Evolutionary conservation across 352 stramenopile species (phyloP).

Genomic region (Phytophthora macrochlamydospora): DNA sequence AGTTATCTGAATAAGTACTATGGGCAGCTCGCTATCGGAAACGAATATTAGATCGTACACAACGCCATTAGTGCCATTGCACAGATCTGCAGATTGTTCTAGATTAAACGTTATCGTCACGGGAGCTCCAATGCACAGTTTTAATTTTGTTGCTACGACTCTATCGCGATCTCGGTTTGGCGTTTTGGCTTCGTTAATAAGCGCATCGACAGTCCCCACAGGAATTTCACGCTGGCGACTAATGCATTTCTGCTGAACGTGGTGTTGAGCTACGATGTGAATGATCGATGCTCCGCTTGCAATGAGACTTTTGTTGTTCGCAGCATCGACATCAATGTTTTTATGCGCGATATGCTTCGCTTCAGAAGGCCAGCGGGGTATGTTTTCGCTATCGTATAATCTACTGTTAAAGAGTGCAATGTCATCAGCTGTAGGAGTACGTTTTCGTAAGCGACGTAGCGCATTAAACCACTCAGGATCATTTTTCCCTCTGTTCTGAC

Average conservation of each 20-base stretch:
- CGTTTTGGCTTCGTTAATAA: not conserved
- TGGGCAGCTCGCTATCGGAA: not conserved
- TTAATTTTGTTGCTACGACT: not conserved
- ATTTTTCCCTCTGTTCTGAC: not conserved
- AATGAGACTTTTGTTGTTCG: not conserved
- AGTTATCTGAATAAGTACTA: not conserved
- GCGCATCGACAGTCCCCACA: not conserved
- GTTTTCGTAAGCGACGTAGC: not conserved
- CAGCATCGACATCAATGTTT: not conserved
- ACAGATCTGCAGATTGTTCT: not conserved
- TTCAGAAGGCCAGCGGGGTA: not conserved
- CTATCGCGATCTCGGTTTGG: not conserved
- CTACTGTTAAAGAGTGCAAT: conserved; percentile 1
- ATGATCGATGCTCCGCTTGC: not conserved
- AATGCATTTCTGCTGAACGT: not conserved
- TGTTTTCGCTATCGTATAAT: not conserved
- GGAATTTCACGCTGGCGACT: not conserved
- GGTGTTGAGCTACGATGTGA: not conserved
- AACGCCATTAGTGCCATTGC: not conserved
- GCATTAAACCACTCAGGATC: conserved; percentile 1
- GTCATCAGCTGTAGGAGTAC: not conserved
- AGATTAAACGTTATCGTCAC: not conserved
- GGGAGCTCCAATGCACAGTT: not conserved
- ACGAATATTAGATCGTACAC: not conserved
- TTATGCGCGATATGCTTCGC: not conserved